Evolutionary conservation across 2,329 filamentous ascomycete genomes (phyloP), one percentile per base, ranked within the genome.

Genomic region (Malbranchea cinnamomea): DNA sequence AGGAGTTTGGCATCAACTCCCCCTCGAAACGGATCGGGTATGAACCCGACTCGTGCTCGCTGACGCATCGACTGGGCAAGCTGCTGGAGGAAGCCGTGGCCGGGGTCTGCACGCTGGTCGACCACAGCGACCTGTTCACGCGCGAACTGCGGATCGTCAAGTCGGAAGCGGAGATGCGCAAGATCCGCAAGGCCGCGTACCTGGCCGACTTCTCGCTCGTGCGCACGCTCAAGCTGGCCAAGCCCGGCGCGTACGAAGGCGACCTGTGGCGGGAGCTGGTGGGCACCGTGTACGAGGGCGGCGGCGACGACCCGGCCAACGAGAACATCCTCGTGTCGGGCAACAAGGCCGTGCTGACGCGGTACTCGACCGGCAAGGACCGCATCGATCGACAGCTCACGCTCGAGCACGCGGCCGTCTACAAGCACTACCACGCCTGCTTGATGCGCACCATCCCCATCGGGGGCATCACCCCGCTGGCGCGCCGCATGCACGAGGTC

Each of bases 31-130:
- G 44, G 17, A 47, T 50, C 18, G 48, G 48, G 19, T 50, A 50
- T 30, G 47, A 50, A 21, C 43, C 44, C 6, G 54, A 62, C 35
- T 59, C 58, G 7, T 45, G 48, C 32, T 42, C 46, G 11, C 39
- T 62, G 26, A 50, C 48, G 11, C 44, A 48, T 14, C 47, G 49
- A 13, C 41, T 61, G 2, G 44, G 50, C 18, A 42, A 45, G 10
- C 38, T 47, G 9, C 44, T 59, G 14, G 34, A 42, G 7, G 41
- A 47, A 23, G 56, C 57, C 1, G 53, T 57, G 21, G 26, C 34
- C 4, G 49, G 38, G 1, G 11, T 46, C 11, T 50, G 46, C 20
- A 48, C 41, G 1, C 33, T 51, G 2, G 42, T 51, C 7, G 46
- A 48, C 20, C 43, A 48, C 23, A 50, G 46, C 36, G 35, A 43